Conservation (phyloP, 2,329 filamentous ascomycete genomes). For the Mollisiaceae sp. region DNA sequence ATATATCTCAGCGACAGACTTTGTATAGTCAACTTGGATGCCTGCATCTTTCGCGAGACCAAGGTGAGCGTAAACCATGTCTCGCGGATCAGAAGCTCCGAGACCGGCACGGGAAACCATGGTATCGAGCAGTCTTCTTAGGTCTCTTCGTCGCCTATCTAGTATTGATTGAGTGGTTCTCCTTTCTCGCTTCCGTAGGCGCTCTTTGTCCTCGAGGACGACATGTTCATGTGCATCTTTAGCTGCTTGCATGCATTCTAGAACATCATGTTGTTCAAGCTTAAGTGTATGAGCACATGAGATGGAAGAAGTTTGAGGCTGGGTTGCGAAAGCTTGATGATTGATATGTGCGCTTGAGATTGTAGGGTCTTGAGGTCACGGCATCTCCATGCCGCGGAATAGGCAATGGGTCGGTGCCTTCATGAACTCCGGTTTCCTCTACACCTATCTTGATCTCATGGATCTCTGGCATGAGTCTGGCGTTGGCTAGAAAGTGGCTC, state of each 20-base stretch:
- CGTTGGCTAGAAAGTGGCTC: background rate
- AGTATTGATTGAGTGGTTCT: too few species aligned
- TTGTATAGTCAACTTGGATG: background rate
- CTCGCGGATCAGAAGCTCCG: background rate
- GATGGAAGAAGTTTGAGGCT: too few species aligned
- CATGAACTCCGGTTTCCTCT: background rate
- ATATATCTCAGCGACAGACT: background rate
- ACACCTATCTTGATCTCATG: background rate
- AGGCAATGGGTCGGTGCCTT: too few species aligned
- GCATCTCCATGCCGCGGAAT: too few species aligned
- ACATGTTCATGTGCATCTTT: background rate
- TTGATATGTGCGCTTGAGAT: too few species aligned
- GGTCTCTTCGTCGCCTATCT: background rate
- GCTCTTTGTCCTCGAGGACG: background rate
- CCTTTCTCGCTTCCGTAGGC: too few species aligned
- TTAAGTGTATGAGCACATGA: too few species aligned
- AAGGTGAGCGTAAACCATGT: conserved; percentile 3
- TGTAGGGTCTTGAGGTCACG: too few species aligned
- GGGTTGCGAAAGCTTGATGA: too few species aligned
- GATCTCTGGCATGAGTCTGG: background rate
- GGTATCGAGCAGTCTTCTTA: background rate
- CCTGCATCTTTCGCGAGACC: background rate
- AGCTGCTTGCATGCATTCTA: background rate
- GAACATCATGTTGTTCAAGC: too few species aligned
- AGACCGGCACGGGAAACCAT: background rate